Base-by-base conservation (phyloP, 2,329 filamentous ascomycete species). In the Fusarium bulbicola region DNA sequence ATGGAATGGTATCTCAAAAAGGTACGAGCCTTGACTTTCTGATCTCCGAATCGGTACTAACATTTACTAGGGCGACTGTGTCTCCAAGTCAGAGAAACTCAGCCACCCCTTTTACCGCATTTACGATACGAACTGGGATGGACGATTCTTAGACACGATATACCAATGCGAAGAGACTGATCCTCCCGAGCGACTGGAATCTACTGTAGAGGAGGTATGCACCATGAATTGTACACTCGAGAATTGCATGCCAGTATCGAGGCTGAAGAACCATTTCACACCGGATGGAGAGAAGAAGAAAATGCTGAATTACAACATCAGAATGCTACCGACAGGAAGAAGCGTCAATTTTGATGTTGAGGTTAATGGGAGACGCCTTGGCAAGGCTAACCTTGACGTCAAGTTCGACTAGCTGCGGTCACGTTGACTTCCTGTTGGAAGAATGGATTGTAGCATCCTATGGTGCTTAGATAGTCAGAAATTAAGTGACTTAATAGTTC, bases 401-500 rank as follows among this genome's bases (percentile, higher is more conserved):
- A 24, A 43, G 42, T 43, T 43, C 16, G 10, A 43, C n/a, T 24
- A 43, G n/a, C n/a, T n/a, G n/a, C n/a, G n/a, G n/a, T n/a, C n/a
- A n/a, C n/a, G n/a, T n/a, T n/a, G n/a, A n/a, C n/a, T n/a, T n/a
- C n/a, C n/a, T n/a, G n/a, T n/a, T n/a, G n/a, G n/a, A n/a, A 15
- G 13, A n/a, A 1, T 40, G 20, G 8, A 40, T 15, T 15, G 12
- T 40, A 40, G 13, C 13, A 40, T 15, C 20, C 2, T 8, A n/a
- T 4, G 13, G 7, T 40, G 21, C 39, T 40, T n/a, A 40, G 13
- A n/a, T 1, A 40, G 7, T 37, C 4, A n/a, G 39, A 1, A n/a
- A 1, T 43, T 7, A 24, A 24, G 15, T 7, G 6, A 18, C 42
- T 18, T 6, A 1, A 6, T 8, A 0, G 8, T 43, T 12, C 15